Percentiles rank a stretch among this genome's conserved stretches.
Conservation (phyloP, 495 filamentous ascomycete species). For the Thozetella sp. region DNA sequence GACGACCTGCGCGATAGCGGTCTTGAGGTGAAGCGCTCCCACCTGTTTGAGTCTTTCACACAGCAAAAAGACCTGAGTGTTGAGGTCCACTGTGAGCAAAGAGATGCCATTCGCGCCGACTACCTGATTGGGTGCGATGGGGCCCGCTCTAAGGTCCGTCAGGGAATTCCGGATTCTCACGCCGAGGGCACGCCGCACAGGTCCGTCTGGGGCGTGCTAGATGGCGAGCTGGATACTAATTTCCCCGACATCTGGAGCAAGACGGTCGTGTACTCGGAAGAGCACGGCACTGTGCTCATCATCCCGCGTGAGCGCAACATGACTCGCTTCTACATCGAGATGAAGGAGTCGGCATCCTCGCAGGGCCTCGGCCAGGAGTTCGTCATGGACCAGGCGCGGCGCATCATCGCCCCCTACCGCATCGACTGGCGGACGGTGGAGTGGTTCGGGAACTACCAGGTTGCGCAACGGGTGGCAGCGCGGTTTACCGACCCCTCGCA, state of each 20-base stretch:
- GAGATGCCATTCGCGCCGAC: slow-evolving; percentile 49
- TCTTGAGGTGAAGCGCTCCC: slow-evolving; percentile 46
- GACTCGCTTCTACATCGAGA: slow-evolving; percentile 71
- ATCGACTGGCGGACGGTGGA: slow-evolving; percentile 33
- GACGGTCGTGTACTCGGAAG: slow-evolving; percentile 59
- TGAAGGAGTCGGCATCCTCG: slow-evolving; percentile 44
- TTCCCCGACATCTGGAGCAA: slow-evolving; percentile 72
- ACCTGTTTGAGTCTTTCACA: slow-evolving; percentile 43
- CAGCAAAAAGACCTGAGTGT: slow-evolving; percentile 9
- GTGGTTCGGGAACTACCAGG: slow-evolving; percentile 54
- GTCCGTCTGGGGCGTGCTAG: slow-evolving; percentile 49
- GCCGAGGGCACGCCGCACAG: slow-evolving; percentile 38
- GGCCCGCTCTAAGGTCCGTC: slow-evolving; percentile 62
- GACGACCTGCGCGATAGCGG: slow-evolving; percentile 53
- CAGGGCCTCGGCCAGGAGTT: slow-evolving; percentile 56
- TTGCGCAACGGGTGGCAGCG: slow-evolving; percentile 73
- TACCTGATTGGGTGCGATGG: slow-evolving; percentile 73
- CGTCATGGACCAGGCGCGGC: slow-evolving; percentile 60
- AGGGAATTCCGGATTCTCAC: slow-evolving; percentile 20
- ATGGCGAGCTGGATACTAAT: slow-evolving; percentile 67
- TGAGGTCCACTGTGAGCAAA: background rate
- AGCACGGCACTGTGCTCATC: slow-evolving; percentile 66
- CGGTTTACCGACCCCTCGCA: slow-evolving; percentile 57
- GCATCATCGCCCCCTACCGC: slow-evolving; percentile 63
- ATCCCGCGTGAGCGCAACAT: slow-evolving; percentile 71